Conservation (phyloP, 352 stramenopile species). For the Paralagenidium karlingii region DNA sequence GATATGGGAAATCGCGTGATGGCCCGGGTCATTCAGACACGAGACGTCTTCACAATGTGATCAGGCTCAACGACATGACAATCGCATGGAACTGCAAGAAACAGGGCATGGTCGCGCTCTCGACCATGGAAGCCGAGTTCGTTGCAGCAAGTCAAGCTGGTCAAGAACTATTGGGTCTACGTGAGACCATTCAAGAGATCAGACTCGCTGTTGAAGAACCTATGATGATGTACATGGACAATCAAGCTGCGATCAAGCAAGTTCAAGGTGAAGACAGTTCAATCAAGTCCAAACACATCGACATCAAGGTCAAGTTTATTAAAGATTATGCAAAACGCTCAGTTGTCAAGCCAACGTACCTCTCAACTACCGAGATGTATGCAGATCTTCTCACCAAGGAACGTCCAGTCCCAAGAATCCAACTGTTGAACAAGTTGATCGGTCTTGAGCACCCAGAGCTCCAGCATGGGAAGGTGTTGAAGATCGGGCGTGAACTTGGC, state of each 20-base stretch:
- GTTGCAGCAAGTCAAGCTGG: conserved; percentile 2
- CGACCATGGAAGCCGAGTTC: conserved; percentile 13
- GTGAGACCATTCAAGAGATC: conserved; percentile 6
- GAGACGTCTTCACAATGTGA: conserved; percentile 73
- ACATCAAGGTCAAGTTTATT: conserved; percentile 7
- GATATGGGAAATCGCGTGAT: conserved; percentile 74
- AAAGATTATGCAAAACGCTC: conserved; percentile 2
- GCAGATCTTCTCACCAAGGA: conserved; percentile 8
- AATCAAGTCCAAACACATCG: conserved; percentile 6
- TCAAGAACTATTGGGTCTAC: conserved; percentile 3
- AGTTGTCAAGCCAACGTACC: conserved; percentile 2
- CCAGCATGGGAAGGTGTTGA: too few relatives aligned
- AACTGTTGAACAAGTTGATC: too few relatives aligned
- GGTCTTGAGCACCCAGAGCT: too few relatives aligned
- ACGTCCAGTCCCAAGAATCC: too few relatives aligned
- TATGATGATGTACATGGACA: conserved; percentile 6
- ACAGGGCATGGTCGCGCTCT: conserved; percentile 1
- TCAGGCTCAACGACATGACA: background rate
- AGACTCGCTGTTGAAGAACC: background rate
- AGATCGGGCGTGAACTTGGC: too few relatives aligned
- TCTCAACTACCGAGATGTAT: conserved; percentile 2
- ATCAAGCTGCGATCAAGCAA: conserved; percentile 6
- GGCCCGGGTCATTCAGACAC: conserved; percentile 57
- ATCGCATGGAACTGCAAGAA: background rate
- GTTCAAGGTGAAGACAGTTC: conserved; percentile 5